Conservation (phyloP, 495 filamentous ascomycete species). For the Bathelium albidoporum region DNA sequence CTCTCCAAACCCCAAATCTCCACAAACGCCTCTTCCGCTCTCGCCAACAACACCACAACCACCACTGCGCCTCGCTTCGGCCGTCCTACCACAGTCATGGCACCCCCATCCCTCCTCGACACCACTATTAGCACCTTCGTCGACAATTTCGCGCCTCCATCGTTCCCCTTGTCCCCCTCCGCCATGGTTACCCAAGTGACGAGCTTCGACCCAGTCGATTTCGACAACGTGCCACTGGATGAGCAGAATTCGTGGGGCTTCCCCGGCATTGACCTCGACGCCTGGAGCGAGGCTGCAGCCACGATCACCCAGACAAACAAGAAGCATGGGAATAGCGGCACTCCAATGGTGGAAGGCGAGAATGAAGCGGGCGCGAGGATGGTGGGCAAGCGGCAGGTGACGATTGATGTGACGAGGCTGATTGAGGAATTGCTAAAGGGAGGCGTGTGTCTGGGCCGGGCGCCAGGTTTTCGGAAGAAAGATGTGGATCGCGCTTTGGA, state of each 20-base stretch:
- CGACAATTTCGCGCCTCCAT: not conserved
- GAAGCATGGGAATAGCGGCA: too few species aligned
- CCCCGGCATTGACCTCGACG: not conserved
- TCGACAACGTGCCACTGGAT: constrained; percentile 1
- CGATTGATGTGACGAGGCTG: constrained; percentile 28
- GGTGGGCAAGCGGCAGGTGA: constrained; percentile 20
- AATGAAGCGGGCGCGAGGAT: constrained; percentile 5
- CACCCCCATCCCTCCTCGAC: not conserved
- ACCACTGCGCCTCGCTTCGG: not conserved
- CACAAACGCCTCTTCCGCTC: not conserved
- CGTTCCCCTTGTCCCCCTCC: not conserved
- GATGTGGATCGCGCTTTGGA: constrained; percentile 51
- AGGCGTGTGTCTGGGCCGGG: constrained; percentile 49
- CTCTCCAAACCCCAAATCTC: not conserved
- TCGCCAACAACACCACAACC: not conserved
- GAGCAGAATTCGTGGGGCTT: constrained; percentile 8
- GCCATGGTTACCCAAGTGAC: not conserved
- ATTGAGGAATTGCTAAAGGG: constrained; percentile 35
- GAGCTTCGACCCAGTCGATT: not conserved
- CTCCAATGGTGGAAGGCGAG: too few species aligned
- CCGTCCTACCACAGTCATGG: not conserved
- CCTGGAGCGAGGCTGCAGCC: not conserved
- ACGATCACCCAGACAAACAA: not conserved
- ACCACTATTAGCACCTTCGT: not conserved
- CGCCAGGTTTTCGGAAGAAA: constrained; percentile 47